Evolutionary conservation across 2,329 filamentous ascomycete genomes (phyloP).

Genomic region (Pseudogymnoascus sp.): DNA sequence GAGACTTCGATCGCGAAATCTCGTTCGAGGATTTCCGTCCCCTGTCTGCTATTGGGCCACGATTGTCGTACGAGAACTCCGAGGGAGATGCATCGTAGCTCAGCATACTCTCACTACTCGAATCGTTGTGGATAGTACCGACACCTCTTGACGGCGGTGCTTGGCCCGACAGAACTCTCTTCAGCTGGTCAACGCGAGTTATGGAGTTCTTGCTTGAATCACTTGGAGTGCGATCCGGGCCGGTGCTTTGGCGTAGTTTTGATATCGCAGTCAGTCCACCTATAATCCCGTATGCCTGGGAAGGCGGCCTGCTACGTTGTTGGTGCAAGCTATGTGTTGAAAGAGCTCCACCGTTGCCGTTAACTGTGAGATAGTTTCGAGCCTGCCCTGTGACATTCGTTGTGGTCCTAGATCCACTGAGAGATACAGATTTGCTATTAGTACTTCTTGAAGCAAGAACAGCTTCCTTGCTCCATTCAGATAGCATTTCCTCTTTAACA

Average conservation of each 20-base stretch:
- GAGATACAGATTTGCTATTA: slow-evolving; percentile 62
- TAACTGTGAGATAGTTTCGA: slow-evolving; percentile 53
- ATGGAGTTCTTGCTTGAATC: slow-evolving; percentile 44
- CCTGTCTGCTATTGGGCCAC: background rate
- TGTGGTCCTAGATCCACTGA: slow-evolving; percentile 66
- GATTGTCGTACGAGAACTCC: slow-evolving; percentile 52
- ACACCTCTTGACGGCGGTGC: slow-evolving; percentile 32
- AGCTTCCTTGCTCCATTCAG: slow-evolving; percentile 71
- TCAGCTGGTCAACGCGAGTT: slow-evolving; percentile 57
- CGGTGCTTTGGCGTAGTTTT: slow-evolving; percentile 47
- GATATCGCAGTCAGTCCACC: slow-evolving; percentile 31
- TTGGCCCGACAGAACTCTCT: slow-evolving; percentile 52
- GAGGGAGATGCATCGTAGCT: slow-evolving; percentile 64
- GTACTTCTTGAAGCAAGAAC: slow-evolving; percentile 64
- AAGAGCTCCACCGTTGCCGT: slow-evolving; percentile 35
- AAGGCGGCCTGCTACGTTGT: slow-evolving; percentile 23
- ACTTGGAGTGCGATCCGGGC: slow-evolving; percentile 32
- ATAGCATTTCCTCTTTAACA: slow-evolving; percentile 68
- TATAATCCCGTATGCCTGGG: slow-evolving; percentile 24
- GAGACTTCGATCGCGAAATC: background rate
- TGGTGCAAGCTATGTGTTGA: slow-evolving; percentile 26
- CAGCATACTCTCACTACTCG: slow-evolving; percentile 60
- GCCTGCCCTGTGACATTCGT: slow-evolving; percentile 41
- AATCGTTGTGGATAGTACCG: slow-evolving; percentile 41
- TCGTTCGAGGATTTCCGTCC: background rate